A percentile compares a stretch with the other conserved stretches of the same genome.
Conservation (phyloP, 805 yeast species). For the Komagataella mondaviorum region DNA sequence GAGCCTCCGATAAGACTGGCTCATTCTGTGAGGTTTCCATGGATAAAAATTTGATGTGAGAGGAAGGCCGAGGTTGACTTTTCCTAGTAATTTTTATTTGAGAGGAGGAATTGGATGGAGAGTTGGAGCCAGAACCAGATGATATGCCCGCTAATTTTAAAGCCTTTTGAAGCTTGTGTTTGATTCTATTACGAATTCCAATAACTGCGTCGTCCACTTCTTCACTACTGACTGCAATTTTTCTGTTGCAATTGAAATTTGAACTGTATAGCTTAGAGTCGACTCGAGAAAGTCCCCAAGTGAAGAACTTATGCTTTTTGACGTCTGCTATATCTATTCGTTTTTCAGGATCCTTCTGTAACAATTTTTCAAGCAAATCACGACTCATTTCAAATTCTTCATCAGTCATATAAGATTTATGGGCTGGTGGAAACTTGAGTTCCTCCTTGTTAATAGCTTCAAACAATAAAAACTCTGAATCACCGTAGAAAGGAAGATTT, state of each 20-base stretch:
- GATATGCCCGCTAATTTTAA: slow-evolving; percentile 5
- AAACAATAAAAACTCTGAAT: slow-evolving; percentile 74
- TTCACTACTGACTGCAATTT: slow-evolving; percentile 46
- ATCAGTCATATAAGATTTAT: slow-evolving; percentile 3
- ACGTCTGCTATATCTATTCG: slow-evolving; percentile 63
- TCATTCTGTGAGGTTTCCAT: neutral
- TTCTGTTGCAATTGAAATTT: slow-evolving; percentile 19
- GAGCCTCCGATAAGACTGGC: neutral
- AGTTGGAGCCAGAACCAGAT: neutral
- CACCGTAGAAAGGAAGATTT: slow-evolving; percentile 77
- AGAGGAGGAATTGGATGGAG: neutral
- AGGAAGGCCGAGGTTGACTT: neutral
- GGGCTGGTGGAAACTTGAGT: slow-evolving; percentile 38
- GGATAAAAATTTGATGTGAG: neutral
- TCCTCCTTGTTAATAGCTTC: slow-evolving; percentile 60
- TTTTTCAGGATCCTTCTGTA: slow-evolving; percentile 54
- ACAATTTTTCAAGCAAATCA: slow-evolving; percentile 46
- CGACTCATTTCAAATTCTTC: slow-evolving; percentile 25
- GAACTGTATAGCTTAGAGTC: slow-evolving; percentile 14
- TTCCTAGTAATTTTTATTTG: neutral
- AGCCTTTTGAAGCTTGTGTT: slow-evolving; percentile 33
- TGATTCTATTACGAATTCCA: slow-evolving; percentile 64
- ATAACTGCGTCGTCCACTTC: slow-evolving; percentile 70
- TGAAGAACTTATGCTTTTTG: slow-evolving; percentile 60
- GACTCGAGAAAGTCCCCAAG: slow-evolving; percentile 13